A percentile compares a stretch with the other conserved stretches of the same genome.
phyloP scores from a whole-genome alignment of 352 stramenopile genomes.

The Phytophthora agathidicida region DNA sequence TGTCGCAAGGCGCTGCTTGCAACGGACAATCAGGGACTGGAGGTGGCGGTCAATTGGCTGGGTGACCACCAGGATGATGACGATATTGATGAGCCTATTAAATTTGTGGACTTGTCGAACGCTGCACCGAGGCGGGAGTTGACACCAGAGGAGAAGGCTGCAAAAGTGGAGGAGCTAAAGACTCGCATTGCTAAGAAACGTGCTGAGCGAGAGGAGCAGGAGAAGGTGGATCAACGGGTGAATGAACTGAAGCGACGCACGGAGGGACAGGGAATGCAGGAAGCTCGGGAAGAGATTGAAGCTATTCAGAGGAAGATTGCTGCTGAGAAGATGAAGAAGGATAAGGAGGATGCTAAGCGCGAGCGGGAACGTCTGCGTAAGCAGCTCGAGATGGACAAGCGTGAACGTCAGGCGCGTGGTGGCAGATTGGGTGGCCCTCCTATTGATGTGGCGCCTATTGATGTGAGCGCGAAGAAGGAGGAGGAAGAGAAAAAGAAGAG shows the following conservation, averaged over 20 bases:
- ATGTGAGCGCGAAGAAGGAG: slow-evolving; percentile 26
- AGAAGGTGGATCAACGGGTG: slow-evolving; percentile 75
- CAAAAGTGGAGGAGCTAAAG: slow-evolving; percentile 88
- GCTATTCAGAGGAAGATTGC: slow-evolving; percentile 80
- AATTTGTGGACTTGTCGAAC: slow-evolving; percentile 79
- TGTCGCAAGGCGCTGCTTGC: slow-evolving; percentile 85
- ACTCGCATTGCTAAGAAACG: slow-evolving; percentile 78
- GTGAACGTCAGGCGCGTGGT: slow-evolving; percentile 81
- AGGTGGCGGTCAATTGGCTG: slow-evolving; percentile 88
- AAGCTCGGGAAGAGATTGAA: slow-evolving; percentile 85
- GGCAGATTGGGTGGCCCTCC: slow-evolving; percentile 80
- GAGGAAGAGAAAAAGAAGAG: slow-evolving; percentile 45
- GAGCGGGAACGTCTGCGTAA: slow-evolving; percentile 89
- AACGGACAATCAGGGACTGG: slow-evolving; percentile 73
- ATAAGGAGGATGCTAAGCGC: slow-evolving; percentile 88
- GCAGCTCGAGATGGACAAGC: slow-evolving; percentile 93
- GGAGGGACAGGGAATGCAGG: slow-evolving; percentile 76
- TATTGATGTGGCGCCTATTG: slow-evolving; percentile 55
- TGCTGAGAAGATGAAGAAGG: slow-evolving; percentile 86
- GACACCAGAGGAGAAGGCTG: slow-evolving; percentile 88
- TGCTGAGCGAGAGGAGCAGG: slow-evolving; percentile 73
- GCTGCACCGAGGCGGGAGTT: slow-evolving; percentile 46
- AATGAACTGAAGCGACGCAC: slow-evolving; percentile 81
- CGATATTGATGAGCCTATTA: slow-evolving; percentile 91
- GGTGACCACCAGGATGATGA: slow-evolving; percentile 89